A percentile compares a stretch with the other conserved stretches of the same genome.
Conservation (phyloP, 2,329 filamentous ascomycete species). For the Calonectria honghensis region DNA sequence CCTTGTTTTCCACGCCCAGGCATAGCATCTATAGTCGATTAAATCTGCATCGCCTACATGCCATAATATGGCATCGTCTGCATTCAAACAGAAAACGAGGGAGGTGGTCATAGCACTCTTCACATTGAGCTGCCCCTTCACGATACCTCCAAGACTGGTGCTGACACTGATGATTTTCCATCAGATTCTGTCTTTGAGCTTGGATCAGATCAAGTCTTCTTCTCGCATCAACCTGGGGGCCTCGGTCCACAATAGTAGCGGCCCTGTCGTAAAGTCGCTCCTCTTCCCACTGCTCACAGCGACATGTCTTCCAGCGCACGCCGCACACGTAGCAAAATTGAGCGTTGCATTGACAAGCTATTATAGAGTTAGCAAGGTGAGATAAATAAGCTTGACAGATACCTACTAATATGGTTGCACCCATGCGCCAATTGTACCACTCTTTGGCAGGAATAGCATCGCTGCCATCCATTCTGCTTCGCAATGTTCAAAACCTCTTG, state of each 20-base stretch:
- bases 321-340: conserved; percentile 71
- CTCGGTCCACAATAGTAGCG: conserved; percentile 57
- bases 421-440: conserved; percentile 71
- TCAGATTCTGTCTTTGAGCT: conserved; percentile 33
- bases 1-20: neutral
- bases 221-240: neutral
- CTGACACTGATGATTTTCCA: conserved; percentile 62
- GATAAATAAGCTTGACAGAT: no score
- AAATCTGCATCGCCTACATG: conserved; percentile 66
- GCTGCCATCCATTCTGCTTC: conserved; percentile 68
- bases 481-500: conserved; percentile 65
- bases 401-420: conserved; percentile 76
- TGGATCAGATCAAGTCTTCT: neutral
- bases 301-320: conserved; percentile 62
- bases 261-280: conserved; percentile 57
- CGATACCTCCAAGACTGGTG: conserved; percentile 62
- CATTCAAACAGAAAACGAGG: conserved; percentile 68
- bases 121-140: conserved; percentile 59
- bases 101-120: conserved; percentile 64
- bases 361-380: neutral
- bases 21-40: conserved; percentile 58
- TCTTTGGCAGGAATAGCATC: conserved; percentile 66
- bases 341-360: conserved; percentile 66
- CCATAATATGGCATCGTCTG: conserved; percentile 64
- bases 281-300: conserved; percentile 62